Percentiles rank a stretch among this genome's conserved stretches.
Evolutionary conservation across 176 grass and related monocot genomes (phyloP).

Genomic region (Dendrocalamus sinicus): DNA sequence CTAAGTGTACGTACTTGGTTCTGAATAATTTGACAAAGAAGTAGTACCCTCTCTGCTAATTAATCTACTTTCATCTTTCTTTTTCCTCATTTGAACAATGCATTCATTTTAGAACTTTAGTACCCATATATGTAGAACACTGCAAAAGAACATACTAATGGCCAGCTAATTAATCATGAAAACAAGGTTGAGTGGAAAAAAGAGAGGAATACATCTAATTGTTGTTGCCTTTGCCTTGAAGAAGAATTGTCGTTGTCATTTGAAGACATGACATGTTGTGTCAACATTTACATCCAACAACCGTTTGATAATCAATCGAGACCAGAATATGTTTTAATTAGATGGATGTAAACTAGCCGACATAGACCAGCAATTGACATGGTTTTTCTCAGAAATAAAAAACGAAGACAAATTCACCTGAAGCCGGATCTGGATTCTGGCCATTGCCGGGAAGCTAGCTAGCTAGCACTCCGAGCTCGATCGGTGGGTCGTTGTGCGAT

Average conservation of each 20-base stretch:
- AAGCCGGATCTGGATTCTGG: background rate
- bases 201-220: background rate
- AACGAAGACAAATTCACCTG: background rate
- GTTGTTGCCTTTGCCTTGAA: background rate
- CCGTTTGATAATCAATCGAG: background rate
- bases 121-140: background rate
- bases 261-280: background rate
- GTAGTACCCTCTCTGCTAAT: background rate
- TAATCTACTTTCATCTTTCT: background rate
- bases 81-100: background rate
- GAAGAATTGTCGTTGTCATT: background rate
- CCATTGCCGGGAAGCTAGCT: background rate
- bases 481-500: background rate
- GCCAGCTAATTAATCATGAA: background rate
- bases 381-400: background rate
- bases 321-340: background rate
- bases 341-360: background rate
- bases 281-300: background rate
- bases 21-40: background rate
- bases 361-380: background rate
- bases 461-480: background rate
- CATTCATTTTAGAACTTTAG: background rate
- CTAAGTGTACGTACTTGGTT: background rate
- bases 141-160: background rate
- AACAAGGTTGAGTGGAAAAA: background rate